Evolutionary conservation across 1,284 basidiomycete species (phyloP), one percentile per base, ranked within the genome.

Genomic region (Fomitopsis palustris): DNA sequence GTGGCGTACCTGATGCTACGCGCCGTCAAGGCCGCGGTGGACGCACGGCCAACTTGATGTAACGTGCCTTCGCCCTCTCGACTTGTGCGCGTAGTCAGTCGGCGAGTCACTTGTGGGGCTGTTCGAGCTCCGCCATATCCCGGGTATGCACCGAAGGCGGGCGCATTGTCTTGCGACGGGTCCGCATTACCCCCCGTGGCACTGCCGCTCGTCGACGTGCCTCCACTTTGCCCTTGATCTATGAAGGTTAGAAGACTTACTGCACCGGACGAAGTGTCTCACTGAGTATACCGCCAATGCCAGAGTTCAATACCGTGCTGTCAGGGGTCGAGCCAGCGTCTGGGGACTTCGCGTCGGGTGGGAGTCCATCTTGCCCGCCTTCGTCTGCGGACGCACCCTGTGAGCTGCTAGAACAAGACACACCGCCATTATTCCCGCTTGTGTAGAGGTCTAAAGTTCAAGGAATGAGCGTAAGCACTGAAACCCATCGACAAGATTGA

Each of bases 381-480:
- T 19, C 14, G 31, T 51, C 59, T 16, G 65, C 65, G 12, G 61
- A 52, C 3, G 27, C 45, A 17, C 61, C 65, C 9, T 56, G 31
- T 2, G 56, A 61, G 2, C 57, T 54, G 3, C 49, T 33, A 9
- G 55, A 59, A 25, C 54, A 43, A 0, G 65, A 66, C 3, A 58
- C 49, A 1, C 65, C 65, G 5, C 62, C 65, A n/a, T 61, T 41
- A 31, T 53, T 16, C 23, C 53, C 55, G 4, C 53, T 49, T 16
- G 14, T 25, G 37, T 17, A 19, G 12, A 16, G 2, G 27, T 23
- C 45, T 47, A 19, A 3, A 16, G 25, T 19, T n/a, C n/a, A 25
- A 8, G 10, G 23, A 6, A 6, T 25, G 42, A 49, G 16, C 29
- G 29, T 12, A 17, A 16, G 29, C 29, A 29, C 31, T 33, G 9